These are phyloP conservation scores for Fraxinus latifolia DNA, from an alignment of 305 asterid species.

Conservation along the genomic window DNA sequence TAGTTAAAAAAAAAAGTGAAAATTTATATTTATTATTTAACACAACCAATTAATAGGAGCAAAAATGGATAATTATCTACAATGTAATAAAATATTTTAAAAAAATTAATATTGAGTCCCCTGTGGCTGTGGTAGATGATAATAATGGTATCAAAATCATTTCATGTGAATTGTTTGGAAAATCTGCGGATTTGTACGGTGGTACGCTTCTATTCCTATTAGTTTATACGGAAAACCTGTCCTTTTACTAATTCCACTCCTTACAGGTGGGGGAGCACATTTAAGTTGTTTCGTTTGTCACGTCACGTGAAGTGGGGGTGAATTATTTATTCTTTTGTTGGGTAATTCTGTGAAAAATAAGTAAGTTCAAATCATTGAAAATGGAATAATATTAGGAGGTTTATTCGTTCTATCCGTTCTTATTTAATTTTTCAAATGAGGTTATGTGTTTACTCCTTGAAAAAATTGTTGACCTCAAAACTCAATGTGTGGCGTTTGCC, in stretches of 20 bases:
- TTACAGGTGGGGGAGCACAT: constrained; percentile 34
- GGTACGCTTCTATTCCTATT: constrained; percentile 23
- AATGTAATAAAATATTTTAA: neutral
- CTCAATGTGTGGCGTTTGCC: neutral
- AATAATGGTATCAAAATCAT: neutral
- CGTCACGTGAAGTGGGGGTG: constrained; percentile 2
- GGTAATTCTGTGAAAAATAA: neutral
- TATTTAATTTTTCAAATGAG: neutral
- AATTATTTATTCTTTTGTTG: neutral
- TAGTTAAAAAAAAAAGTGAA: no score
- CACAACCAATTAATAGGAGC: neutral
- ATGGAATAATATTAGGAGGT: neutral
- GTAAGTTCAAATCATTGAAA: neutral
- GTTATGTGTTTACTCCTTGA: neutral
- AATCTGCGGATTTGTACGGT: constrained; percentile 31
- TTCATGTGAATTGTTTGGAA: constrained; percentile 22
- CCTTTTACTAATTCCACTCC: constrained; percentile 30
- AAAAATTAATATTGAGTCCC: neutral
- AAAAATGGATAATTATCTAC: neutral
- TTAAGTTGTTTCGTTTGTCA: constrained; percentile 33
- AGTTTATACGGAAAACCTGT: constrained; percentile 36
- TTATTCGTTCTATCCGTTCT: no score
- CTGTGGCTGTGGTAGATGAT: neutral
- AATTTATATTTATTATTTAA: no score
- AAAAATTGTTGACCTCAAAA: neutral